phyloP scores from a whole-genome alignment of 2,329 filamentous ascomycete genomes.

The Xylaria sp. region DNA sequence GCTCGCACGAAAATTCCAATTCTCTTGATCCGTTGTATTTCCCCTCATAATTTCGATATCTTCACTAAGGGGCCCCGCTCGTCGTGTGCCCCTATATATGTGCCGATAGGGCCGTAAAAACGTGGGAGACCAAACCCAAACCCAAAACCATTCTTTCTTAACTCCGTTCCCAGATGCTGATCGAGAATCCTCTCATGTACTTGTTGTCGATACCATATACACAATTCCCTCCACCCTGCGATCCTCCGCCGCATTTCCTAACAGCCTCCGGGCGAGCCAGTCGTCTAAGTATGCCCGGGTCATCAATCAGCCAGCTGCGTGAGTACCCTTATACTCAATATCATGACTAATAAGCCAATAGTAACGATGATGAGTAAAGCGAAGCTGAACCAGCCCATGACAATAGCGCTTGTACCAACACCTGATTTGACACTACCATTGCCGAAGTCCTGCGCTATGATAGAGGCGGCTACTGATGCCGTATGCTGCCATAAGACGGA shows the following conservation, averaged over 20 bases:
- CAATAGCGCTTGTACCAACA: constrained; percentile 82
- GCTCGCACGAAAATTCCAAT: constrained; percentile 35
- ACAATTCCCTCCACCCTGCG: constrained; percentile 30
- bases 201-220: constrained; percentile 39
- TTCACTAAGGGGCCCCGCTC: constrained; percentile 2
- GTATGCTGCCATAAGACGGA: constrained; percentile 91
- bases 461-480: constrained; percentile 92
- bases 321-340: constrained; percentile 87
- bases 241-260: constrained; percentile 21
- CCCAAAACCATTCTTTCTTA: constrained; percentile 40
- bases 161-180: constrained; percentile 48
- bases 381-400: constrained; percentile 97
- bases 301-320: constrained; percentile 64
- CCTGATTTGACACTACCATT: constrained; percentile 53
- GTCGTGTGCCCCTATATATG: constrained; percentile 5
- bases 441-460: constrained; percentile 72
- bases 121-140: constrained; percentile 30
- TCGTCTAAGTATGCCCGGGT: background rate
- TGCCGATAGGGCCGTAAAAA: constrained; percentile 16
- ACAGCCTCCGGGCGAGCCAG: background rate
- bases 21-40: constrained; percentile 25
- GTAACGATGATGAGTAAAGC: constrained; percentile 93
- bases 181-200: constrained; percentile 38
- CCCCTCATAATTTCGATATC: constrained; percentile 29
- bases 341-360: constrained; percentile 95